Evolutionary conservation across 2,329 filamentous ascomycete species (phyloP), one percentile per base, ranked within the genome.

Genomic region (Aspergillus neotritici): DNA sequence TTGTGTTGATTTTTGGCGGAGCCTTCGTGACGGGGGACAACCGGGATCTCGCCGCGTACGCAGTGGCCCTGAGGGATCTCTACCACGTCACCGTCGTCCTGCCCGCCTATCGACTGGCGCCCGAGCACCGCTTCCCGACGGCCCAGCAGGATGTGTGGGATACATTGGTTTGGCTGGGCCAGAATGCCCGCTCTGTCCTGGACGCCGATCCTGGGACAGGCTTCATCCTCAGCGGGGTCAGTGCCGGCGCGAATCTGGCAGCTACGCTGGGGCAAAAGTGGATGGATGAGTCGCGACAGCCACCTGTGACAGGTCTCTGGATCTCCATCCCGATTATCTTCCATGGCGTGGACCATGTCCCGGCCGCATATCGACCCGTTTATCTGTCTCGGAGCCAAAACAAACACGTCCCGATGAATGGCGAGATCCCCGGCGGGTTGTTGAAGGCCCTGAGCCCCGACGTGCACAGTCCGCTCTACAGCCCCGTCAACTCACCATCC

Each of bases 171-270:
- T 76, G 71, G 71, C 60, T 60, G 30, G 64, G 64, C 10, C 48
- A 59, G 11, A 69, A 75, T 43, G 68, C 71, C 13, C n/a, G n/a
- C n/a, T 25, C 42, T 30, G 54, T 14, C 41, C 51, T 74, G 4
- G 65, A 62, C 6, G 68, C 68, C 8, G 65, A 75, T 43, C 65
- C 69, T 0, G 55, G 59, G 4, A 60, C 61, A 10, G 74, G 73
- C 0, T 76, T 78, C 47, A 47, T 78, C n/a, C 44, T 76, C 10
- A 73, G 72, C 12, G 75, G 75, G 1, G 65, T 66, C 1, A 74
- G 70, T 9, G 72, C 75, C 0, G 74, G 74, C 8, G 73, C 55
- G 1, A 65, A 58, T 47, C 64, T 74, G 41, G 57, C 67, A 1
- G 59, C 69, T 15, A 60, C 62, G 3, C 48, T 68, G 15, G 62